Percentiles rank a stretch among this genome's conserved stretches.
Evolutionary conservation across 2,329 filamentous ascomycete genomes (phyloP).

Genomic region (Colletotrichum karsti): DNA sequence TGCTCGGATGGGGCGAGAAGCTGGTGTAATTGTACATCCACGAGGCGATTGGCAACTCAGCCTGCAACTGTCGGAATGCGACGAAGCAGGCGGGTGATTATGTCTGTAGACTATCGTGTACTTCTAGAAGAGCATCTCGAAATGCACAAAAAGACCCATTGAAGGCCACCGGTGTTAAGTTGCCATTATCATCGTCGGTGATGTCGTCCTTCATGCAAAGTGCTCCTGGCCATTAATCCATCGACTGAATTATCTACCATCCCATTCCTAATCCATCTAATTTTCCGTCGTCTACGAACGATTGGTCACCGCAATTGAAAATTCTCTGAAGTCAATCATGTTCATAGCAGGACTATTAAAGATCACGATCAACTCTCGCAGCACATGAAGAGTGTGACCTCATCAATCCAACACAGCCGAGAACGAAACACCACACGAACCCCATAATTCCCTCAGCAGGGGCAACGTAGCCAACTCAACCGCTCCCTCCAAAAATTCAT

Average conservation of each 20-base stretch:
- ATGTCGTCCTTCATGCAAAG: too few species aligned
- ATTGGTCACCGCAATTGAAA: too few species aligned
- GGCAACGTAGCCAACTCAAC: not conserved
- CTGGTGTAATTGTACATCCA: not conserved
- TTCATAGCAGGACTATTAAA: too few species aligned
- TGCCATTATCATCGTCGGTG: too few species aligned
- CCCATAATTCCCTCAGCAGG: slow-evolving; percentile 25
- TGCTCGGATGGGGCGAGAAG: not conserved
- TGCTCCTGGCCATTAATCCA: too few species aligned
- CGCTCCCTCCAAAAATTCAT: not conserved
- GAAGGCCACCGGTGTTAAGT: too few species aligned
- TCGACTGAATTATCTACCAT: too few species aligned
- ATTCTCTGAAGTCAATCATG: too few species aligned
- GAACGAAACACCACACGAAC: not conserved
- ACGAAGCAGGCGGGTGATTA: not conserved
- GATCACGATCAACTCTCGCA: too few species aligned
- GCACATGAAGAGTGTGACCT: not conserved
- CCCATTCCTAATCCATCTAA: too few species aligned
- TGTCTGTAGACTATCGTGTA: slow-evolving; percentile 18
- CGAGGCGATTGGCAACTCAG: not conserved
- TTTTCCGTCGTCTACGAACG: too few species aligned
- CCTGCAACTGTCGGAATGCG: not conserved
- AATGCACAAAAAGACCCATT: not conserved
- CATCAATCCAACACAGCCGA: not conserved
- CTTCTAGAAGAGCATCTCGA: slow-evolving; percentile 11